Evolutionary conservation across 768 basidiomycete genomes (phyloP), one percentile per base, ranked within the genome.

Genomic region (Amanita pallidorosea): DNA sequence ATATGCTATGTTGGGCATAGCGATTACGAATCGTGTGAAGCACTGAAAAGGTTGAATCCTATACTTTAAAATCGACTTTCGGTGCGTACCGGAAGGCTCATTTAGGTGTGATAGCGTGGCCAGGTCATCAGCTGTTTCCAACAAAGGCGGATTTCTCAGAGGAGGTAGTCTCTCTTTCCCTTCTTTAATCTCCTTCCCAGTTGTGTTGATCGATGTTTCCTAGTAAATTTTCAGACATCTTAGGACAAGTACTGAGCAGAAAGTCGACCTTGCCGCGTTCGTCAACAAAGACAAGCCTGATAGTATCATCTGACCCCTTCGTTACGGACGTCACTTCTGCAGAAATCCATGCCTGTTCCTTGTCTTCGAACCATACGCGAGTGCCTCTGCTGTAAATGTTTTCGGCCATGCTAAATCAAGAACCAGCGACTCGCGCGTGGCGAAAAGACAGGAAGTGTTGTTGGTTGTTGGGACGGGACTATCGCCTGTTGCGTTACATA

Each of bases 21-120:
- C 95, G 88, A 67, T 94, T 94, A 34, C 88, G 83, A 59, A 99
- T 97, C 41, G 95, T 95, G 63, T 99, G 94, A 23, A 99, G 76
- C 27, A 99, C 95, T 95, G 58, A 31, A 47, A 52, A 25, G 34
- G 17, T 17, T 41, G 17, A 50, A 35, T 13, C 1, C 49, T 42
- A 46, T 13, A 9, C 12, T 8, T 22, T 11, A 56, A 41, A 43
- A 41, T 43, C n/a, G 36, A 41, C 22, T 37, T 13, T 17, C 61
- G 77, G 45, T 58, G 36, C 49, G 17, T 17, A 94, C 95, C 95
- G 60, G 88, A 90, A 48, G 96, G 95, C 66, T 99, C 96, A 65
- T 98, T 98, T 57, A 99, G 75, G 74, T 98, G 93, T 44, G 92
- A 96, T 60, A 99, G 81, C 50, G 94, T 96, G 44, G 96, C 94